Evolutionary conservation across 108 stramenopile genomes (phyloP).

Genomic region (Skeletonema marinoi): DNA sequence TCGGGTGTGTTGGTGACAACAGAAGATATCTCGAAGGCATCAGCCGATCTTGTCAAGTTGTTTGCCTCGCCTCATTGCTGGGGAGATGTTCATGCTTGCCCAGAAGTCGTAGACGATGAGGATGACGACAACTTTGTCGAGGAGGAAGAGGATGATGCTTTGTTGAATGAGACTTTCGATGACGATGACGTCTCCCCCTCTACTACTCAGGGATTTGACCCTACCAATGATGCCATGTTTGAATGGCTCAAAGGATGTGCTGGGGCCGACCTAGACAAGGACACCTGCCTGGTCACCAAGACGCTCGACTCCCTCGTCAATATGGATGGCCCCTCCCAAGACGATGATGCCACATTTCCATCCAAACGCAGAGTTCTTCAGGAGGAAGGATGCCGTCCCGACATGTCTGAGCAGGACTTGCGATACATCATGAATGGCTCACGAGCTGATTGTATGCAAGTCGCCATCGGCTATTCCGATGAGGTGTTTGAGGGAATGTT

Average conservation of each 20-base stretch:
- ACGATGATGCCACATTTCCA: not conserved
- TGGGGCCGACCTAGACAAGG: not conserved
- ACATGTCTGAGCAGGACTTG: not conserved
- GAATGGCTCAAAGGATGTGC: not conserved
- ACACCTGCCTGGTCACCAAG: not conserved
- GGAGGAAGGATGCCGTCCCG: not conserved
- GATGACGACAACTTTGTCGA: not conserved
- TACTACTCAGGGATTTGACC: not conserved
- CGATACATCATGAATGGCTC: not conserved
- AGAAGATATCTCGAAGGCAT: slow-evolving; percentile 12
- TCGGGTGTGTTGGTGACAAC: not conserved
- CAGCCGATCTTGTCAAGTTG: slow-evolving; percentile 20
- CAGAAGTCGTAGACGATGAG: not conserved
- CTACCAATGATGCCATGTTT: not conserved
- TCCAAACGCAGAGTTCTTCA: not conserved
- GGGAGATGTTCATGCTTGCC: slow-evolving; percentile 10
- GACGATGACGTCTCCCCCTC: not conserved
- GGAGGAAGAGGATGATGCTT: not conserved
- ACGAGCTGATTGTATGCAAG: not conserved
- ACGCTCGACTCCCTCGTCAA: not conserved
- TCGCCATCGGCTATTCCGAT: not conserved
- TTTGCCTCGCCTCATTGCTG: slow-evolving; percentile 23
- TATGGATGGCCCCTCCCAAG: not conserved
- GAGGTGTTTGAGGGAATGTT: not conserved
- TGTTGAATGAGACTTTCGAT: not conserved